Base-by-base conservation (phyloP, 495 filamentous ascomycete species). In the Aspergillus asperescens region DNA sequence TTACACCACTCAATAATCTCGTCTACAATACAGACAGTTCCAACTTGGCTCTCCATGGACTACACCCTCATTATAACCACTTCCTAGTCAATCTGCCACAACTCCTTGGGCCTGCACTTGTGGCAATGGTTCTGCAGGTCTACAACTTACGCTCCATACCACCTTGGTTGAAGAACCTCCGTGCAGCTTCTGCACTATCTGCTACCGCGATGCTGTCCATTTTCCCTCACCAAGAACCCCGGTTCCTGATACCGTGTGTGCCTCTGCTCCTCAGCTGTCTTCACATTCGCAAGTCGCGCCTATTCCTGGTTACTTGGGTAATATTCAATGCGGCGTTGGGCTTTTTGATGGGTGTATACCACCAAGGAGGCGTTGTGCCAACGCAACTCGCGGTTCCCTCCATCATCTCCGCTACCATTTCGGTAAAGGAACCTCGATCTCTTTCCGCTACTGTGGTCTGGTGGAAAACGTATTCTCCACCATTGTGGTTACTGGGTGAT, bases 401-500 rank as follows among this genome's bases (percentile, higher is more conserved):
- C 15, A 68, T 77, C 15, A 48, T 74, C 27, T 58, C 61, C 1
- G 43, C 56, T 15, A 68, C 50, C 25, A 48, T 20, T 15, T 43
- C 41, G 10, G 29, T 57, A 55, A 59, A 50, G 61, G 57, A 52
- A 46, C 60, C 78, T 68, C 38, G 50, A 15, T 74, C 80, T 44
- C 79, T 81, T n/a, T 80, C 78, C 5, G 77, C 86, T 10, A 66
- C 63, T 9, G 87, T 87, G 3, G 76, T 95, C 47, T 98, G 91
- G 91, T 98, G 93, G 93, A 95, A 95, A 61, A 97, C 94, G 0
- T 98, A 98, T 66, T 87, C 84, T 56, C 93, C 93, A 6, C 93
- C 93, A 0, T 83, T 87, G 18, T 97, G 93, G 90, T 76, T 98
- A 15, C 74, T 97, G 20, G 89, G 91, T 50, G 80, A 85, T 7